Evolutionary conservation across 768 basidiomycete species (phyloP).

Genomic region (Leccinum variicolor): DNA sequence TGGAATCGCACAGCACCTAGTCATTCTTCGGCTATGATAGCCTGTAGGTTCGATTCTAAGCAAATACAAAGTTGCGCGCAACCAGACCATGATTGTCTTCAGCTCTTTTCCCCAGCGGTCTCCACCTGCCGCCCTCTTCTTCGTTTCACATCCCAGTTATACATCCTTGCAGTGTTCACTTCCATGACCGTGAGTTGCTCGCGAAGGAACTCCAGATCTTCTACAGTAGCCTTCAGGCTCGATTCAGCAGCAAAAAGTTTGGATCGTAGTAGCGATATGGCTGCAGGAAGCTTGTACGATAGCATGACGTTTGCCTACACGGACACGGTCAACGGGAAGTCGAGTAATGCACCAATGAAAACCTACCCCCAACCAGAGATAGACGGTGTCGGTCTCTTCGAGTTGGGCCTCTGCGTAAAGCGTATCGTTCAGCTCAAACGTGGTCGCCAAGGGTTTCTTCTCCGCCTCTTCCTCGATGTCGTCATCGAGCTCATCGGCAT

Average conservation of each 20-base stretch:
- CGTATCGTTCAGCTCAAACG: constrained; percentile 96
- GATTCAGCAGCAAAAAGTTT: constrained; percentile 74
- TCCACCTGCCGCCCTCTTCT: constrained; percentile 54
- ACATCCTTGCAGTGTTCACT: constrained; percentile 89
- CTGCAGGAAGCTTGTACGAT: constrained; percentile 81
- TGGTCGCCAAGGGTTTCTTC: constrained; percentile 64
- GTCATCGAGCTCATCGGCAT: constrained; percentile 49
- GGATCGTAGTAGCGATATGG: constrained; percentile 65
- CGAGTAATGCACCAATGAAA: neutral
- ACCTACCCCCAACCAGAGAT: constrained; percentile 92
- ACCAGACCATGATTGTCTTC: neutral
- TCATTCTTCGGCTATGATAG: neutral
- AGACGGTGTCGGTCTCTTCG: constrained; percentile 84
- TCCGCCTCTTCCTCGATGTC: constrained; percentile 35
- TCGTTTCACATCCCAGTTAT: constrained; percentile 93
- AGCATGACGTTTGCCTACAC: constrained; percentile 95
- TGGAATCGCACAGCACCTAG: neutral
- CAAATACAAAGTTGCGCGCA: neutral
- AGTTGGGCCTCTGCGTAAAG: constrained; percentile 89
- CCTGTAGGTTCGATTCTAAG: neutral
- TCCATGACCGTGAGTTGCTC: constrained; percentile 98
- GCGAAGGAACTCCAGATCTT: constrained; percentile 89
- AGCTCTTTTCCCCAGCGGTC: constrained; percentile 12
- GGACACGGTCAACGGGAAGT: neutral
- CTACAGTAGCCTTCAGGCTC: constrained; percentile 63